Base-by-base conservation (phyloP, 768 basidiomycete genomes). In the Strobilomyces echinocephalus region DNA sequence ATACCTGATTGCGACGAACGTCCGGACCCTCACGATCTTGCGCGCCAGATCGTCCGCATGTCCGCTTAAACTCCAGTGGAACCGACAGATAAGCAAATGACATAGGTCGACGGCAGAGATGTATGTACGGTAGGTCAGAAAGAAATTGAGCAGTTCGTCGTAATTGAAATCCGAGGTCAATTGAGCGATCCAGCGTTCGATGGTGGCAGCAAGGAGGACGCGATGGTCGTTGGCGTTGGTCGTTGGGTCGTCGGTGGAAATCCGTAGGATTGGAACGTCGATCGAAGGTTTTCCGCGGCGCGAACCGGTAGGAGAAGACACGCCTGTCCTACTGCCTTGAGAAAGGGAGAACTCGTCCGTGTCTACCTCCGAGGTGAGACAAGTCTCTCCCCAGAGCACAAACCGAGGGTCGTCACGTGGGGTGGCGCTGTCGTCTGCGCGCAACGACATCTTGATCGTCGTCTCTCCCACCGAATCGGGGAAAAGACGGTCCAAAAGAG, bases 131-230 rank as follows among this genome's bases (percentile, higher is more conserved):
- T 93, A 97, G 2, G 92, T 94, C 67, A 95, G 79, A 79, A 97
- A 92, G 67, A 95, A 95, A 62, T 89, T 84, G 52, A 92, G 78
- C 28, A 94, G 76, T 60, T 93, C 89, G 66, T 93, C 91, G 53
- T 91, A 89, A 68, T 88, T 84, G 62, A 93, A 74, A 61, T 88
- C 85, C 61, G 85, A 88, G 30, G 94, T 95, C 46, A 95, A 73
- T 63, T 95, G 91, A 1, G 90, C 91, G 50, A 97, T 85, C 90
- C 91, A 92, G 0, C 93, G 85, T 67, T 95, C 93, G 62, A 95
- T 91, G 4, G 91, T 93, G 5, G 92, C 92, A 0, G 91, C 93
- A 14, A 95, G 74, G n/a, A 95, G 74, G 24, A 90, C 74, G 58
- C 64, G 71, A 41, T 35, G 53, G n/a, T 16, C 15, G 28, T 56